Evolutionary conservation across 768 basidiomycete genomes (phyloP), one percentile per base, ranked within the genome.

Genomic region (Kwoniella sp.): DNA sequence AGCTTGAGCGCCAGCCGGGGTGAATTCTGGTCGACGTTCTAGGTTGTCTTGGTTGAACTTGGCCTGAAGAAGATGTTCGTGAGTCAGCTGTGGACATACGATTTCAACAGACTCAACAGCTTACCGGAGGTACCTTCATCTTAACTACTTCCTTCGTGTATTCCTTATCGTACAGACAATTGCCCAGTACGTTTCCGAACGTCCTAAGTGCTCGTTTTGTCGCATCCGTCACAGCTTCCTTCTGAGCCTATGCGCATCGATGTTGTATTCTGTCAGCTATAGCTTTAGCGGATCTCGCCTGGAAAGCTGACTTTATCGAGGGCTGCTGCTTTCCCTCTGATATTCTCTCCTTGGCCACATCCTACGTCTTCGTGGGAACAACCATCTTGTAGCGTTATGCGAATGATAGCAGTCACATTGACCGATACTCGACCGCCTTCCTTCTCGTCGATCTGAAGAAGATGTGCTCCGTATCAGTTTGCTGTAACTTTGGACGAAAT

Each of bases 181-280:
- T 95, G 0, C 96, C 96, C 17, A 98, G 83, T 1, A 98, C 82
- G 77, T 94, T 96, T 44, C 96, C 96, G 76, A 98, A 99, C 68
- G 87, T 91, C 25, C 92, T 84, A 9, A 99, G 83, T 1, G 92
- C 87, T 30, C 95, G 88, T 80, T 99, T 99, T 58, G 95, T 82
- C 0, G 85, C 95, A 70, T 99, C 96, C 0, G 96, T 99, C 0
- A 97, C 88, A 1, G 96, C 94, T 77, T 98, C 96, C 71, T 99
- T 99, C 84, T 97, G 97, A 77, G 91, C 92, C 96, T 99, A 71
- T 17, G 64, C n/a, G 15, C 21, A 37, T n/a, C n/a, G n/a, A n/a
- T n/a, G n/a, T n/a, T n/a, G n/a, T n/a, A n/a, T 21, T 25, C 37
- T 33, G 46, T 63, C 25, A 71, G 65, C 58, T 22, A 9, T n/a